These are phyloP conservation scores for Mrakiaceae sp. DNA, from an alignment of 1,284 basidiomycete species.

Conservation along the genomic window DNA sequence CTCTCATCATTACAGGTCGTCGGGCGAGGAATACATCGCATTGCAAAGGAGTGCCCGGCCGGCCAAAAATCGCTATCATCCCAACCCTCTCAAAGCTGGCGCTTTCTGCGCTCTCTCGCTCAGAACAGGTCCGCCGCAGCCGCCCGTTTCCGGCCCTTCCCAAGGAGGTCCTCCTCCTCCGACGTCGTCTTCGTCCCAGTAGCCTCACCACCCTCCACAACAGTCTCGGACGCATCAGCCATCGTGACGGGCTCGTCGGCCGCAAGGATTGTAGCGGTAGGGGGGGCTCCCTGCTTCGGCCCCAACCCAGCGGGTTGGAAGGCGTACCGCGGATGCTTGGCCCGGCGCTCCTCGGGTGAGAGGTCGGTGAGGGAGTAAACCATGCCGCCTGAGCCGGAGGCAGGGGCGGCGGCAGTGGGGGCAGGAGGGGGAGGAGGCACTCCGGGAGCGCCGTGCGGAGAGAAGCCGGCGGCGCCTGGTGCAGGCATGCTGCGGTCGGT, in stretches of 20 bases:
- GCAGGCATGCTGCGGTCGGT: too few relatives aligned
- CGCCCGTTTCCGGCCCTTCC: constrained; percentile 30
- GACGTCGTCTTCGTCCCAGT: constrained; percentile 13
- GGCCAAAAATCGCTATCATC: too few relatives aligned
- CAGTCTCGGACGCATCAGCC: background rate
- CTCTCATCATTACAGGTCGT: too few relatives aligned
- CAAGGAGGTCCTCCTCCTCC: constrained; percentile 18
- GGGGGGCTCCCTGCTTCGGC: constrained; percentile 1
- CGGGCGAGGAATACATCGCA: too few relatives aligned
- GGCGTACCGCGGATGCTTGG: constrained; percentile 60
- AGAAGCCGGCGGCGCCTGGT: background rate
- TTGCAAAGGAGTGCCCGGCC: too few relatives aligned
- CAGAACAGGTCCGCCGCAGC: constrained; percentile 36
- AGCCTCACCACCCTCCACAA: constrained; percentile 16
- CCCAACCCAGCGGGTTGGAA: constrained; percentile 35
- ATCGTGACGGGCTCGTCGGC: too few relatives aligned
- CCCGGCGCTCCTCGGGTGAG: constrained; percentile 64
- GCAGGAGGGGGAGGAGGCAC: constrained; percentile 9
- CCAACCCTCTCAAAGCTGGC: too few relatives aligned
- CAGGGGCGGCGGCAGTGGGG: background rate
- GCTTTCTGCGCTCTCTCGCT: too few relatives aligned
- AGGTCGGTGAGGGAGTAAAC: background rate
- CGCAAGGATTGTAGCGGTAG: background rate
- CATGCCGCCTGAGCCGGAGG: constrained; percentile 12
- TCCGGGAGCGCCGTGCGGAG: background rate